Evolutionary conservation across 2,329 filamentous ascomycete genomes (phyloP).

Genomic region (Amylocarpus encephaloides): DNA sequence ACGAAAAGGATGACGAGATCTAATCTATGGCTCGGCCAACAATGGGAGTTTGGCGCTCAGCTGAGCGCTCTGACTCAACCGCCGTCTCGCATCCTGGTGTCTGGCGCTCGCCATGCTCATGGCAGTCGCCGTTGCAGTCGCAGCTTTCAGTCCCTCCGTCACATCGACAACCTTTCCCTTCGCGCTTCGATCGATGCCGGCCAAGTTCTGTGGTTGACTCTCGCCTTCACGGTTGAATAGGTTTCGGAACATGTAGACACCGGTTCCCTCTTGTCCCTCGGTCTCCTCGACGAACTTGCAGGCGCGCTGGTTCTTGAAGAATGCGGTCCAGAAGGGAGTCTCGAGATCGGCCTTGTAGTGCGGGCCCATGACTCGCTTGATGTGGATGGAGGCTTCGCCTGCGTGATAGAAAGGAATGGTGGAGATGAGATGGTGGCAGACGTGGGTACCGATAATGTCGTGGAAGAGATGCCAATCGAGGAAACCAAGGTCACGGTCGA

Average conservation of each 20-base stretch:
- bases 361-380: conserved; percentile 49
- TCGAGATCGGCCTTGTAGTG: conserved; percentile 43
- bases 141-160: conserved; percentile 9
- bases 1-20: conserved; percentile 30
- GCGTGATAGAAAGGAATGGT: conserved; percentile 57
- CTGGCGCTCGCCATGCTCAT: conserved; percentile 25
- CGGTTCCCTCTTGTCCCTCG: conserved; percentile 28
- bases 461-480: conserved; percentile 61
- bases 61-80: conserved; percentile 27
- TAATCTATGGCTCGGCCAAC: conserved; percentile 19
- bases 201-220: conserved; percentile 19
- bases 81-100: conserved; percentile 24
- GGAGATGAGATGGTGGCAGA: conserved; percentile 57
- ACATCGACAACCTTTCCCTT: conserved; percentile 2
- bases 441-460: conserved; percentile 58
- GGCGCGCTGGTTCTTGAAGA: conserved; percentile 30
- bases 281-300: conserved; percentile 34
- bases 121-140: conserved; percentile 15
- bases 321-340: conserved; percentile 32
- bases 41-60: conserved; percentile 25
- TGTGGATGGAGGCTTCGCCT: conserved; percentile 50
- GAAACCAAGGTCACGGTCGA: conserved; percentile 60
- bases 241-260: conserved; percentile 32
- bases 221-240: conserved; percentile 25
- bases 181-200: conserved; percentile 6